phyloP scores from a whole-genome alignment of 768 basidiomycete species.

The Boletus huronensis region DNA sequence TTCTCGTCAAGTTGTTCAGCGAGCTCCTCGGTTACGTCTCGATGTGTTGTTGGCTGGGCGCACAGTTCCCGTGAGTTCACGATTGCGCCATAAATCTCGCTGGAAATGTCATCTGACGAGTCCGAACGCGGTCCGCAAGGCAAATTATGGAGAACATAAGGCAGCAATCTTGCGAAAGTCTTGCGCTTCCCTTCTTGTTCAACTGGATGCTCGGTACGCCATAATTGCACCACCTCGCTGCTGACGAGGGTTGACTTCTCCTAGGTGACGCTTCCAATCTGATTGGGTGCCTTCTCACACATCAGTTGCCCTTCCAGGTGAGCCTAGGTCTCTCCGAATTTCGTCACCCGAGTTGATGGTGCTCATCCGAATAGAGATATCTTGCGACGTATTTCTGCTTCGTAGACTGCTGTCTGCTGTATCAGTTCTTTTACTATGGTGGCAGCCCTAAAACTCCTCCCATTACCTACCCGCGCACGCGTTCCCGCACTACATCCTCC shows the following conservation, averaged over 20 bases:
- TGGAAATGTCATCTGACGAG: constrained; percentile 9
- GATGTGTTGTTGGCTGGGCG: constrained; percentile 78
- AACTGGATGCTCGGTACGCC: constrained; percentile 87
- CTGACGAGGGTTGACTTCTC: constrained; percentile 3
- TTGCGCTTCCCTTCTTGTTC: constrained; percentile 88
- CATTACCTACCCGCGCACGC: constrained; percentile 35
- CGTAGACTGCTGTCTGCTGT: constrained; percentile 72
- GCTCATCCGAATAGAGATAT: constrained; percentile 54
- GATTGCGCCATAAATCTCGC: constrained; percentile 2
- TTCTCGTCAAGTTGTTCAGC: constrained; percentile 40
- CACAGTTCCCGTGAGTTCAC: constrained; percentile 78
- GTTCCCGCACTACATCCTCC: constrained; percentile 41
- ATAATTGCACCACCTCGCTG: constrained; percentile 5
- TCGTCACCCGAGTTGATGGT: constrained; percentile 8
- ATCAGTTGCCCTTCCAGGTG: constrained; percentile 94
- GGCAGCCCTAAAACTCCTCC: constrained; percentile 34
- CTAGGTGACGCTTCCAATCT: constrained; percentile 91
- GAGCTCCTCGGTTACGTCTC: constrained; percentile 67
- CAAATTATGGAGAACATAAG: constrained; percentile 80
- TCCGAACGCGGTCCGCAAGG: constrained; percentile 35
- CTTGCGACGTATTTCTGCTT: constrained; percentile 90
- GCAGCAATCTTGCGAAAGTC: constrained; percentile 78
- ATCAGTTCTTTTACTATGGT: constrained; percentile 81
- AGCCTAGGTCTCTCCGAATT: constrained; percentile 18
- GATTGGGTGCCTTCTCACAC: constrained; percentile 85